Conservation (phyloP, 257 asterid species). For the Solanum rostratum region DNA sequence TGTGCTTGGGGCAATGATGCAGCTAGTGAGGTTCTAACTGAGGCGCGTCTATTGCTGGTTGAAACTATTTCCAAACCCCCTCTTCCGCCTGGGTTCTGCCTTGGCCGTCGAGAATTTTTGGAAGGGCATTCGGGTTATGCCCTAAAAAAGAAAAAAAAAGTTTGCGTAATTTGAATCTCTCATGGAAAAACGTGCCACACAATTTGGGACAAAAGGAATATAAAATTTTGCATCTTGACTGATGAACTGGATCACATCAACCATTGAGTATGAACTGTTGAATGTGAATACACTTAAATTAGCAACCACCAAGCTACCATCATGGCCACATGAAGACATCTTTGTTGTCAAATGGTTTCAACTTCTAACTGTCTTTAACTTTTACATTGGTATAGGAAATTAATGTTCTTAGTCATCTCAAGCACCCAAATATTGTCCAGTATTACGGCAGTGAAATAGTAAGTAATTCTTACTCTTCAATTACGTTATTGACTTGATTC, state of each 20-base stretch:
- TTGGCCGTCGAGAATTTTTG: no score
- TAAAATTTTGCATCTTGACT: not conserved
- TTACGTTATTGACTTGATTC: not conserved
- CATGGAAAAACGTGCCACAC: not conserved
- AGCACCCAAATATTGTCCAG: conserved; percentile 89
- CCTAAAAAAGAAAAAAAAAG: no score
- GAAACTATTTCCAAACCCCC: no score
- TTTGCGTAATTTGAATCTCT: not conserved
- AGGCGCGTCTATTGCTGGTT: no score
- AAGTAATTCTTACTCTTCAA: conserved; percentile 10
- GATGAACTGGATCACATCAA: not conserved
- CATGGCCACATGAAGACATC: not conserved
- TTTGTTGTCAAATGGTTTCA: not conserved
- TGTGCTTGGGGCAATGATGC: no score
- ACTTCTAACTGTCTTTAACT: not conserved
- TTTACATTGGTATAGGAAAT: conserved; percentile 46
- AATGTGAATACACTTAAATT: not conserved
- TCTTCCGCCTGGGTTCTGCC: no score
- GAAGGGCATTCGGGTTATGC: no score
- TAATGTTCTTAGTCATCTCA: conserved; percentile 71
- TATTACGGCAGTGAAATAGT: conserved; percentile 86
- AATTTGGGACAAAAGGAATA: not conserved
- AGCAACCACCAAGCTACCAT: not conserved
- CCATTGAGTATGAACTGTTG: not conserved
- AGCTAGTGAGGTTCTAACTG: no score